Conservation (phyloP, 2,329 filamentous ascomycete genomes). For the Arthrobotrys iridis region DNA sequence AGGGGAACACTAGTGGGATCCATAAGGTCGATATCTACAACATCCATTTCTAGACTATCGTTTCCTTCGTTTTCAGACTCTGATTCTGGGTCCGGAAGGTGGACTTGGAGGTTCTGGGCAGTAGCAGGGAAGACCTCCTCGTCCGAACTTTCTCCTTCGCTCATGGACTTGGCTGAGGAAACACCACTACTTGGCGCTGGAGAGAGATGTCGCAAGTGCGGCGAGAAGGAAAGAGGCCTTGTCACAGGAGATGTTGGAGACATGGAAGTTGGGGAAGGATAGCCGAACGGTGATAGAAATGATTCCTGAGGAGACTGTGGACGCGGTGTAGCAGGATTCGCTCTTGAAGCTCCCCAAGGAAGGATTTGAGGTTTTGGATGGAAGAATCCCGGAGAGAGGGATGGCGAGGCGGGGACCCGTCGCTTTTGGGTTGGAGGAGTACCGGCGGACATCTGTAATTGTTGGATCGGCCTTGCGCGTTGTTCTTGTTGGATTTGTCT, state of each 20-base stretch:
- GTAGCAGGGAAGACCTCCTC: conserved; percentile 38
- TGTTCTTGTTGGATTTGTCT: conserved; percentile 39
- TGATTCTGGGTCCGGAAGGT: conserved; percentile 47
- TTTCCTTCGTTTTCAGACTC: conserved; percentile 37
- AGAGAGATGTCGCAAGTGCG: conserved; percentile 49
- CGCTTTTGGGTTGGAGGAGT: conserved; percentile 46
- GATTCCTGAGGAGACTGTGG: conserved; percentile 48
- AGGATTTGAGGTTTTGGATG: conserved; percentile 33
- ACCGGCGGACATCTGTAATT: conserved; percentile 25
- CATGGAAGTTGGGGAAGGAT: conserved; percentile 44
- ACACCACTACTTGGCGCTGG: conserved; percentile 47
- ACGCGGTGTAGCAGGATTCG: conserved; percentile 18
- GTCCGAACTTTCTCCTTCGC: conserved; percentile 48
- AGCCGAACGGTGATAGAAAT: conserved; percentile 35
- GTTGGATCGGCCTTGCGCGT: conserved; percentile 25
- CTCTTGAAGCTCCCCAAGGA: conserved; percentile 29
- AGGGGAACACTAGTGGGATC: conserved; percentile 34
- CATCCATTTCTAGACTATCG: background rate
- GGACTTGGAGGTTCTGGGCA: conserved; percentile 37
- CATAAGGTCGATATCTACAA: conserved; percentile 17
- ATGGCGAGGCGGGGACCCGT: conserved; percentile 41
- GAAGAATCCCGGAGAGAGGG: conserved; percentile 43
- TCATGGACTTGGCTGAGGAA: conserved; percentile 46
- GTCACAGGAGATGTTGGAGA: conserved; percentile 38
- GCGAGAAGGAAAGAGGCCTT: conserved; percentile 46